Conservation (phyloP, 1,284 basidiomycete species). For the Irpex sp. region DNA sequence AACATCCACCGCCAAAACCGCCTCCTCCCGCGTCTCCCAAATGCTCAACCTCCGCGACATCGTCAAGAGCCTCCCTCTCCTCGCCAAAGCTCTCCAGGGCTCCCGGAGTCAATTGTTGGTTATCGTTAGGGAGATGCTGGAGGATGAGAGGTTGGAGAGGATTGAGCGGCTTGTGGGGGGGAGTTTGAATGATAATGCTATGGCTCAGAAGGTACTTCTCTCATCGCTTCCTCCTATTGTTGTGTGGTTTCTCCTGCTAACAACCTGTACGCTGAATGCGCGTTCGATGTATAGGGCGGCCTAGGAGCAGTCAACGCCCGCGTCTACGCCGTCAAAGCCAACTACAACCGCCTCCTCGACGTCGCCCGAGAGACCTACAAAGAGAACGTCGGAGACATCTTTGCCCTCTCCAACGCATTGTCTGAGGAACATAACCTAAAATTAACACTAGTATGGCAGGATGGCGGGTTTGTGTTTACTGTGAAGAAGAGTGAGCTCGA, state of each 20-base stretch:
- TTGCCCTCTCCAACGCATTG: slow-evolving; percentile 54
- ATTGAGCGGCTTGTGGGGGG: slow-evolving; percentile 57
- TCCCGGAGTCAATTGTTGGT: slow-evolving; percentile 55
- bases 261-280: no score
- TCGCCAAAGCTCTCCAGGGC: slow-evolving; percentile 57
- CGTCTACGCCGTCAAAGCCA: slow-evolving; percentile 83
- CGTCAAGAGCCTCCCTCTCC: slow-evolving; percentile 56
- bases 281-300: slow-evolving; percentile 43
- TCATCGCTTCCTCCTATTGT: not conserved
- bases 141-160: slow-evolving; percentile 58
- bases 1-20: slow-evolving; percentile 50
- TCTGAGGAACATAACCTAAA: slow-evolving; percentile 59
- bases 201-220: slow-evolving; percentile 46
- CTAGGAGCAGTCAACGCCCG: slow-evolving; percentile 64
- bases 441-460: slow-evolving; percentile 62
- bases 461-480: slow-evolving; percentile 65
- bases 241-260: not conserved
- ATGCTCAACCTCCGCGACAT: slow-evolving; percentile 72
- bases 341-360: slow-evolving; percentile 79
- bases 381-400: slow-evolving; percentile 85
- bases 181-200: slow-evolving; percentile 69
- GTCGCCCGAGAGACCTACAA: slow-evolving; percentile 90
- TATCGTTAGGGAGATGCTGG: slow-evolving; percentile 62
- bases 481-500: slow-evolving; percentile 60
- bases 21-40: slow-evolving; percentile 65